These are phyloP conservation scores for Emergomyces orientalis DNA, from an alignment of 2,329 filamentous ascomycete genomes.

Conservation along the genomic window DNA sequence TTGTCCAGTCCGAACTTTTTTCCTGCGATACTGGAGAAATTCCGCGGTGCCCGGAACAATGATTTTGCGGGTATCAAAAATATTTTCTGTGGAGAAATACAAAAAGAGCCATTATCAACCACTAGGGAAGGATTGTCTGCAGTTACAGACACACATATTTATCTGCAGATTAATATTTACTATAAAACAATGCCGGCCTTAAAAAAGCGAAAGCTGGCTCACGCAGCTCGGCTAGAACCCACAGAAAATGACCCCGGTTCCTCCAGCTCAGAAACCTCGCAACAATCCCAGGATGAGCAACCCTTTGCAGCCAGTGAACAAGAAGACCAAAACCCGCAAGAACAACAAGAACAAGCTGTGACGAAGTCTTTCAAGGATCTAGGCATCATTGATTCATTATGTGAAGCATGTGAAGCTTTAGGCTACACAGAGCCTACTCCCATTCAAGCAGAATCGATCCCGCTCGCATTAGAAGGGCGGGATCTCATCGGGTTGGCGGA, in stretches of 20 bases:
- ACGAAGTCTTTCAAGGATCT: conserved; percentile 41
- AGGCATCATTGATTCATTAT: conserved; percentile 73
- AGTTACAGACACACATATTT: neutral
- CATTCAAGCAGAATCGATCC: conserved; percentile 80
- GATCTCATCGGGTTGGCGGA: conserved; percentile 92
- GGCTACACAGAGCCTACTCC: conserved; percentile 80
- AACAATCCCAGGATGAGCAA: conserved; percentile 10
- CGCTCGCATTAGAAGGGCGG: conserved; percentile 64
- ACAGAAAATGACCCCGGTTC: conserved; percentile 15
- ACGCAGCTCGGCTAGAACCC: conserved; percentile 18
- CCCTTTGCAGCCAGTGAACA: conserved; percentile 10
- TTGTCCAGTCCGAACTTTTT: conserved; percentile 11
- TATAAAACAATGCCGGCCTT: conserved; percentile 27
- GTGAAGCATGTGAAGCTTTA: conserved; percentile 74
- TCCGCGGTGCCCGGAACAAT: conserved; percentile 25
- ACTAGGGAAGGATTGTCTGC: neutral
- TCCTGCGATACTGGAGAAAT: neutral
- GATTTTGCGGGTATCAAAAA: conserved; percentile 28
- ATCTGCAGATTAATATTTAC: neutral
- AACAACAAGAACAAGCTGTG: neutral
- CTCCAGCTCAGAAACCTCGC: conserved; percentile 17
- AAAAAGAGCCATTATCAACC: neutral
- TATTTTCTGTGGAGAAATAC: conserved; percentile 21
- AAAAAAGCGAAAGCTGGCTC: conserved; percentile 35
- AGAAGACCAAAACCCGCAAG: conserved; percentile 8